These are phyloP conservation scores for Saccharomyces uvarum DNA, from an alignment of 1,139 yeast genomes.

Conservation along the genomic window DNA sequence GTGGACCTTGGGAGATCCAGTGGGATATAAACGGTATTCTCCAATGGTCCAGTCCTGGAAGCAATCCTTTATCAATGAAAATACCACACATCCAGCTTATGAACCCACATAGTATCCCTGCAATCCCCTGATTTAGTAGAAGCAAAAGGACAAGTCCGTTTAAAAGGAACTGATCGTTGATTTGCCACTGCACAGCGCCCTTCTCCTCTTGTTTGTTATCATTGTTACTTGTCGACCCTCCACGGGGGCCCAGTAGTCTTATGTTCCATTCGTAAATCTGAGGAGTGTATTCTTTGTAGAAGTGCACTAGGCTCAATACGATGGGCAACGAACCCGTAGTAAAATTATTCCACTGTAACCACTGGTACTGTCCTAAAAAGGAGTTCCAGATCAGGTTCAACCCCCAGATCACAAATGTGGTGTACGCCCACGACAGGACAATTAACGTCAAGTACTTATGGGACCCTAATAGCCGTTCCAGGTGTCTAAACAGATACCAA, in stretches of 20 bases:
- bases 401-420: slow-evolving; percentile 15
- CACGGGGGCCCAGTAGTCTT: slow-evolving; percentile 18
- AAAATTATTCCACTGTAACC: slow-evolving; percentile 23
- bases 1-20: slow-evolving; percentile 2
- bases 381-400: slow-evolving; percentile 14
- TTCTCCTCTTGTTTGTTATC: slow-evolving; percentile 11
- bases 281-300: slow-evolving; percentile 31
- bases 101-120: slow-evolving; percentile 25
- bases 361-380: slow-evolving; percentile 6
- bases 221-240: slow-evolving; percentile 10
- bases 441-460: slow-evolving; percentile 27
- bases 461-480: slow-evolving; percentile 30
- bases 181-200: slow-evolving; percentile 14
- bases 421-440: slow-evolving; percentile 20
- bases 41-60: slow-evolving; percentile 25
- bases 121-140: slow-evolving; percentile 27
- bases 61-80: slow-evolving; percentile 24
- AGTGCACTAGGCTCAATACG: slow-evolving; percentile 25
- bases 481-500: slow-evolving; percentile 28
- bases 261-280: slow-evolving; percentile 27
- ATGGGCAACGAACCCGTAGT: slow-evolving; percentile 27
- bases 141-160: slow-evolving; percentile 20
- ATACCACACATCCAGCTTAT: slow-evolving; percentile 29
- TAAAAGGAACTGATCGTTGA: slow-evolving; percentile 28
- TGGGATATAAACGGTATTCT: slow-evolving; percentile 17